phyloP scores from a whole-genome alignment of 441 rosid species.

The Corymbia citriodora region DNA sequence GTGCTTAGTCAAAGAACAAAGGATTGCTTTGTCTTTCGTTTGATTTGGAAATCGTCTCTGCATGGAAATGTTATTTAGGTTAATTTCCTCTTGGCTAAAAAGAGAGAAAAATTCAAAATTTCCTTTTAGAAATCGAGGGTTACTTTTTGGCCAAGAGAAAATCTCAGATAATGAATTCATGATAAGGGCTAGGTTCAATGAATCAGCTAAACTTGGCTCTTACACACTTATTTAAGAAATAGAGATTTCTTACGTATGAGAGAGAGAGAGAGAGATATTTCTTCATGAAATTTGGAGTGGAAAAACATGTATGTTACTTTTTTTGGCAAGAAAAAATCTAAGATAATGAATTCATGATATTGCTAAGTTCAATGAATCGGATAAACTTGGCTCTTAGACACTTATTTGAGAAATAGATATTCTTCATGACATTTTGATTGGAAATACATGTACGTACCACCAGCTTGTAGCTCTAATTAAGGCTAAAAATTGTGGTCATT shows the following conservation, averaged over 20 bases:
- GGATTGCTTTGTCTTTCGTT: background rate
- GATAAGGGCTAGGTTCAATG: background rate
- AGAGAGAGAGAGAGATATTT: no score
- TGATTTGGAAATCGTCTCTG: background rate
- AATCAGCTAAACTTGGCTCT: background rate
- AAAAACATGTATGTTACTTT: no score
- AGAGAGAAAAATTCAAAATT: no score
- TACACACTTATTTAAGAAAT: background rate
- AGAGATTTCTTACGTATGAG: no score
- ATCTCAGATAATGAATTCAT: background rate
- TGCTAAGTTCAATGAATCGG: background rate
- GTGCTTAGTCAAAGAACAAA: background rate
- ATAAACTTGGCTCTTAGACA: background rate
- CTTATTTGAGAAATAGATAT: background rate
- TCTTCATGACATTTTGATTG: no score
- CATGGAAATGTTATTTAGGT: background rate
- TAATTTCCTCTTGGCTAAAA: background rate
- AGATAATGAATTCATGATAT: background rate
- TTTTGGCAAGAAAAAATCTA: background rate
- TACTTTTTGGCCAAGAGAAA: no score
- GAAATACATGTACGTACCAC: no score
- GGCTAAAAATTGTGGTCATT: background rate
- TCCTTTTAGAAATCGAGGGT: background rate
- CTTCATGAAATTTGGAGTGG: no score
- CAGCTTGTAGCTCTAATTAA: no score